These are phyloP conservation scores for Aquilaria agallochum DNA, from an alignment of 441 rosid species.

Conservation along the genomic window DNA sequence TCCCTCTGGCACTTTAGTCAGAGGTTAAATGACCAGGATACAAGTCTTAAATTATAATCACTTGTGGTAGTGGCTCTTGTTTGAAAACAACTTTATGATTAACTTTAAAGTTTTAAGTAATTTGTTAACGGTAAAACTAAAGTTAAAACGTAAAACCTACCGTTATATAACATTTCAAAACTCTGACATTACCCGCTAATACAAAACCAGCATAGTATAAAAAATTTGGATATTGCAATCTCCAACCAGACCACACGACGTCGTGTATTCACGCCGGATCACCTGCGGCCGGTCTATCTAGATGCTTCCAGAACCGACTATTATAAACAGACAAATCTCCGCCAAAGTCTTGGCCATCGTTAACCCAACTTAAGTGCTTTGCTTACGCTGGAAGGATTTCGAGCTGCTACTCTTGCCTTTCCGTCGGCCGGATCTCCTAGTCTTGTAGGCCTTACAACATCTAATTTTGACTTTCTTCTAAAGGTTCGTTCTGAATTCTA, in stretches of 20 bases:
- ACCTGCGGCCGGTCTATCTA: constrained; percentile 7
- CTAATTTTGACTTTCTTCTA: constrained; percentile 1
- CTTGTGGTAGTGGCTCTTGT: too few relatives aligned
- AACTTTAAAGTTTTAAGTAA: neutral
- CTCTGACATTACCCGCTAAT: too few relatives aligned
- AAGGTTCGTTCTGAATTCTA: too few relatives aligned
- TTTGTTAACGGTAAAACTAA: neutral
- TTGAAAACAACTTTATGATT: too few relatives aligned
- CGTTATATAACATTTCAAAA: too few relatives aligned
- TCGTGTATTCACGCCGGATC: neutral
- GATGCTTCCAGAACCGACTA: constrained; percentile 17
- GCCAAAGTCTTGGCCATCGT: constrained; percentile 1
- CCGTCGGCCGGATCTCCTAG: neutral
- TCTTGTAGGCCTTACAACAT: neutral
- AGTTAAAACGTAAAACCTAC: neutral
- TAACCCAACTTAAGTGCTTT: neutral
- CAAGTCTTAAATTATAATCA: too few relatives aligned
- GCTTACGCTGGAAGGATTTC: neutral
- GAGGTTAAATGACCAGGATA: too few relatives aligned
- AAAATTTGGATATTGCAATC: too few relatives aligned
- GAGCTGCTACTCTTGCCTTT: neutral
- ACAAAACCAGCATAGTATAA: too few relatives aligned
- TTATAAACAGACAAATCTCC: constrained; percentile 4
- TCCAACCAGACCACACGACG: constrained; percentile 2
- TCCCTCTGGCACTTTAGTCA: too few relatives aligned